Conservation (phyloP, 345 rosid species). For the Geranium rotundifolium region DNA sequence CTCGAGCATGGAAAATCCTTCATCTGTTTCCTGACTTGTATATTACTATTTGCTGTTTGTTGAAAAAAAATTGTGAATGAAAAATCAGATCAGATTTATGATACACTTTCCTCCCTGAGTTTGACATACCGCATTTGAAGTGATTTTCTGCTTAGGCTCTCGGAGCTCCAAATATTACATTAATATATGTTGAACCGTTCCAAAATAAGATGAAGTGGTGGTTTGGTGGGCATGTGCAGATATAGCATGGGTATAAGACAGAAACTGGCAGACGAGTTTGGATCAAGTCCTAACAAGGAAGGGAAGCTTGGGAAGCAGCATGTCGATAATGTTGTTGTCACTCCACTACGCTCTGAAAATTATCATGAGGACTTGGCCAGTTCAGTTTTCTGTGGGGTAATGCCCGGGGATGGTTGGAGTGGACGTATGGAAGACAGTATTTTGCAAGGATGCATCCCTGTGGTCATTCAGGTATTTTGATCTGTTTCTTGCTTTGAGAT, state of each 20-base stretch:
- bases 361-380: constrained; percentile 65
- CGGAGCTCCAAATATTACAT: too few species aligned
- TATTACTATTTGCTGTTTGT: too few species aligned
- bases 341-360: constrained; percentile 44
- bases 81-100: too few species aligned
- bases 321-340: constrained; percentile 63
- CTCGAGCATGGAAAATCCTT: too few species aligned
- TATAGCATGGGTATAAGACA: constrained; percentile 98
- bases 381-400: constrained; percentile 82
- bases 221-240: constrained; percentile 26
- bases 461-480: constrained; percentile 66
- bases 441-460: constrained; percentile 95
- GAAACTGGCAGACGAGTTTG: constrained; percentile 81
- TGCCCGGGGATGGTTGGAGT: constrained; percentile 99
- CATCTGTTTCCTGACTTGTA: too few species aligned
- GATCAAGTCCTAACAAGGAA: constrained; percentile 82
- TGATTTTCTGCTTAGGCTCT: too few species aligned
- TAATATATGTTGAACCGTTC: too few species aligned
- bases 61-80: too few species aligned
- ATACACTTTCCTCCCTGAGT: too few species aligned
- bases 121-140: too few species aligned
- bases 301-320: constrained; percentile 91
- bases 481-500: not conserved
- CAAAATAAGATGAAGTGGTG: too few species aligned
- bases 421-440: constrained; percentile 98